These are phyloP conservation scores for Lindgomyces ingoldianus DNA, from an alignment of 495 filamentous ascomycete genomes.

Conservation along the genomic window DNA sequence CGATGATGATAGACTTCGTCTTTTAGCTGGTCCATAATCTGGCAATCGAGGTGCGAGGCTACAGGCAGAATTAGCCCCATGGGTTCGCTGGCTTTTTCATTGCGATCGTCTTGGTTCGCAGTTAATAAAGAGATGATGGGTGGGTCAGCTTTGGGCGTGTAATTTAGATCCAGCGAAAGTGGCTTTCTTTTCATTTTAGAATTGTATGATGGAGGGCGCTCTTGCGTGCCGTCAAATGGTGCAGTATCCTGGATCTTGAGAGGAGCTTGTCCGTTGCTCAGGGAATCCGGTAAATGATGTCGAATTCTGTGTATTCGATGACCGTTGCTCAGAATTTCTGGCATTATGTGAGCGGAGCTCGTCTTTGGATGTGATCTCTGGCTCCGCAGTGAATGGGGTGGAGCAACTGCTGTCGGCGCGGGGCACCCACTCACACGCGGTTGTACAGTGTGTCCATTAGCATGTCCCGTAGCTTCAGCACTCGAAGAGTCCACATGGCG, in stretches of 20 bases:
- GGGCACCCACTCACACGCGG: slow-evolving; percentile 7
- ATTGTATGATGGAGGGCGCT: background rate
- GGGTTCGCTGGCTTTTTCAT: background rate
- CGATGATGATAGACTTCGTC: slow-evolving; percentile 19
- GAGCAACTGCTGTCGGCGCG: background rate
- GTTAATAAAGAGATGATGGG: background rate
- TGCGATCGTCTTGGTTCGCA: background rate
- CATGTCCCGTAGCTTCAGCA: background rate
- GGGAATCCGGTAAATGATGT: slow-evolving; percentile 2
- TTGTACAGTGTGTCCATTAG: slow-evolving; percentile 8
- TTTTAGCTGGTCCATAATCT: slow-evolving; percentile 28
- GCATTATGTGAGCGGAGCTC: background rate
- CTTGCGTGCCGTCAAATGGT: slow-evolving; percentile 12
- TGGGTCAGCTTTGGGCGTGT: background rate
- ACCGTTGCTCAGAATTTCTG: slow-evolving; percentile 14
- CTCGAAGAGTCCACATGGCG: background rate
- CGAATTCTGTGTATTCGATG: slow-evolving; percentile 15
- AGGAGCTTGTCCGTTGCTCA: background rate
- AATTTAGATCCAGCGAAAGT: background rate
- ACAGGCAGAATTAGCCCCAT: slow-evolving; percentile 16
- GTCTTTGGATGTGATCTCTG: background rate
- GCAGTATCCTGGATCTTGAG: background rate
- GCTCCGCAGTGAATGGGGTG: background rate
- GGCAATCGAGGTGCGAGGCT: slow-evolving; percentile 41
- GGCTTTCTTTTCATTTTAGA: slow-evolving; percentile 9